phyloP scores from a whole-genome alignment of 345 rosid genomes.

The Gynandropsis gynandra region DNA sequence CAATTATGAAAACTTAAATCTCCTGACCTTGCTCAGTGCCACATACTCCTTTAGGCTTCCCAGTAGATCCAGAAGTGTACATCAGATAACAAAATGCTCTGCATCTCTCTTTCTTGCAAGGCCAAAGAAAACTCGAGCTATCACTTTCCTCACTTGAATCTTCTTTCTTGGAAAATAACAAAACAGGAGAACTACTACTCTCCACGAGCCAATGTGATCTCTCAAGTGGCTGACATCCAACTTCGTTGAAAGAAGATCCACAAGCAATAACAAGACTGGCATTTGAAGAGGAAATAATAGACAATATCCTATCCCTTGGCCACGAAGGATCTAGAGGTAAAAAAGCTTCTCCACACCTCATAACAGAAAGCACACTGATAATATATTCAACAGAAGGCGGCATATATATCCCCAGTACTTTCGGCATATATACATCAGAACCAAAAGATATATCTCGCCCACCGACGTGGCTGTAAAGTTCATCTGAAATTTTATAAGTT shows the following conservation, averaged over 20 bases:
- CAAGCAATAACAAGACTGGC: conserved; percentile 48
- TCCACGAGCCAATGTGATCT: conserved; percentile 45
- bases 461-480: background rate
- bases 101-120: conserved; percentile 41
- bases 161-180: conserved; percentile 47
- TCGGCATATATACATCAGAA: conserved; percentile 35
- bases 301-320: conserved; percentile 72
- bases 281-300: conserved; percentile 42
- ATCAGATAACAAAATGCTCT: conserved; percentile 71
- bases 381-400: conserved; percentile 81
- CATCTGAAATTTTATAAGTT: conserved; percentile 13
- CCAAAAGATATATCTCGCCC: background rate
- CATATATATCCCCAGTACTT: conserved; percentile 58
- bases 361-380: conserved; percentile 62
- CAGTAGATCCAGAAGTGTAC: conserved; percentile 94
- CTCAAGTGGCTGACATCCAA: conserved; percentile 27
- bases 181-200: conserved; percentile 32
- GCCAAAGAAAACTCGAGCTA: conserved; percentile 32
- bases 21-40: conserved; percentile 79
- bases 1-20: conserved; percentile 1
- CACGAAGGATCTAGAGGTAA: conserved; percentile 80
- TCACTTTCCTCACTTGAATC: conserved; percentile 13
- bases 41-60: conserved; percentile 84
- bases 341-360: conserved; percentile 82
- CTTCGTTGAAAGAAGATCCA: conserved; percentile 35